Evolutionary conservation across 176 grass and related monocot species (phyloP).

Genomic region (Eleusine indica): DNA sequence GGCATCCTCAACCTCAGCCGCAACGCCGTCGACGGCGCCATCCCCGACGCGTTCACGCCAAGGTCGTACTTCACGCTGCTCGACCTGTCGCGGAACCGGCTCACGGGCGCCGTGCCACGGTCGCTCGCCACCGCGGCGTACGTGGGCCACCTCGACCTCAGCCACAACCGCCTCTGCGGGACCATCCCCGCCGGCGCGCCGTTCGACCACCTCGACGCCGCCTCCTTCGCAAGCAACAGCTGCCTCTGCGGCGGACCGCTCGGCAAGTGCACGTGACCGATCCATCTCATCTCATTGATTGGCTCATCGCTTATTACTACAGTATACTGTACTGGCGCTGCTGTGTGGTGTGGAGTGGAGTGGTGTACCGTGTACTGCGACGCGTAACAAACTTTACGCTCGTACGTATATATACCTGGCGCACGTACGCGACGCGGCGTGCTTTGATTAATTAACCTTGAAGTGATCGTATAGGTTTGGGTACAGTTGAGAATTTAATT

Average conservation of each 20-base stretch:
- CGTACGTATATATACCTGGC: not conserved
- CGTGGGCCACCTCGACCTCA: constrained; percentile 90
- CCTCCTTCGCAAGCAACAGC: constrained; percentile 62
- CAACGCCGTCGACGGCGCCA: constrained; percentile 70
- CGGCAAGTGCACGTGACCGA: constrained; percentile 74
- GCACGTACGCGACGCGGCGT: not conserved
- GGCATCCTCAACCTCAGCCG: constrained; percentile 89
- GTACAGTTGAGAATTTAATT: not conserved
- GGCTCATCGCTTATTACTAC: not conserved
- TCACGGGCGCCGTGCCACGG: constrained; percentile 65
- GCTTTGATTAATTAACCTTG: not conserved
- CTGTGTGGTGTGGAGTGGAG: not conserved
- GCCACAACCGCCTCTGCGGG: constrained; percentile 88
- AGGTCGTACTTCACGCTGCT: constrained; percentile 82
- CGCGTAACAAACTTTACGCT: constrained; percentile 9
- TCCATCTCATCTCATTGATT: not conserved
- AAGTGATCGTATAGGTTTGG: constrained; percentile 3
- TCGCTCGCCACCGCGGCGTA: constrained; percentile 66
- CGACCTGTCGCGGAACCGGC: constrained; percentile 77
- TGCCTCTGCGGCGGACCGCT: constrained; percentile 88
- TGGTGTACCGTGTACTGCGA: constrained; percentile 19
- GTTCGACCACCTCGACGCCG: constrained; percentile 78
- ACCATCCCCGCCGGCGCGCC: constrained; percentile 62
- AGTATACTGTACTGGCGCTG: not conserved
- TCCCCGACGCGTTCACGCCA: constrained; percentile 75